These are phyloP conservation scores for Plantago coronopus DNA, from an alignment of 305 asterid genomes.

Conservation along the genomic window DNA sequence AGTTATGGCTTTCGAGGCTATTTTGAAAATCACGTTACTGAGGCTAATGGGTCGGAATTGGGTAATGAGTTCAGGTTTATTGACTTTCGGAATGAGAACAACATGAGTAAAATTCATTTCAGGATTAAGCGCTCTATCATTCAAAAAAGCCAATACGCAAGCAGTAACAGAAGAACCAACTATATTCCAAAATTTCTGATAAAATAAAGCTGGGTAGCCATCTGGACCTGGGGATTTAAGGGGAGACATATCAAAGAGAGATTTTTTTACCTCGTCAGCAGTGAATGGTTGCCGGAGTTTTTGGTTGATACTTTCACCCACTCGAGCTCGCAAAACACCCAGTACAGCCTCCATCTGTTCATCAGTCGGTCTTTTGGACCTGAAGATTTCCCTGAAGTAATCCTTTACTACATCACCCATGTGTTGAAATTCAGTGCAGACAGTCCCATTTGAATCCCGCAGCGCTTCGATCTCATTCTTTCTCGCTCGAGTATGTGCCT, in stretches of 20 bases:
- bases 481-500: not conserved
- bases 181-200: not conserved
- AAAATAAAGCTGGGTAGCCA: not conserved
- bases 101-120: not conserved
- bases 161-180: not conserved
- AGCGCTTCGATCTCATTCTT: not conserved
- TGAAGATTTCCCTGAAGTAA: not conserved
- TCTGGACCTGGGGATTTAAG: not conserved
- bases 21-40: not conserved
- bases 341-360: not conserved
- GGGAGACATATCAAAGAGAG: not conserved
- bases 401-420: not conserved
- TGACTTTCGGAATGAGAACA: not conserved
- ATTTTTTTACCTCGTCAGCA: not conserved
- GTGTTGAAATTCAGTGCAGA: not conserved
- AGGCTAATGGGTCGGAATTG: not conserved
- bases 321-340: not conserved
- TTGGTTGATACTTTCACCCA: not conserved
- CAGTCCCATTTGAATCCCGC: not conserved
- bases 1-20: not conserved
- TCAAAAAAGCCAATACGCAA: not conserved
- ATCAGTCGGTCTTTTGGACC: not conserved
- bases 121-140: not conserved
- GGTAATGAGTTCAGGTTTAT: not conserved
- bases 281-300: not conserved